Evolutionary conservation across 148 eudicot genomes (phyloP), one percentile per base, ranked within the genome.

Genomic region (Nepenthes gracilis): DNA sequence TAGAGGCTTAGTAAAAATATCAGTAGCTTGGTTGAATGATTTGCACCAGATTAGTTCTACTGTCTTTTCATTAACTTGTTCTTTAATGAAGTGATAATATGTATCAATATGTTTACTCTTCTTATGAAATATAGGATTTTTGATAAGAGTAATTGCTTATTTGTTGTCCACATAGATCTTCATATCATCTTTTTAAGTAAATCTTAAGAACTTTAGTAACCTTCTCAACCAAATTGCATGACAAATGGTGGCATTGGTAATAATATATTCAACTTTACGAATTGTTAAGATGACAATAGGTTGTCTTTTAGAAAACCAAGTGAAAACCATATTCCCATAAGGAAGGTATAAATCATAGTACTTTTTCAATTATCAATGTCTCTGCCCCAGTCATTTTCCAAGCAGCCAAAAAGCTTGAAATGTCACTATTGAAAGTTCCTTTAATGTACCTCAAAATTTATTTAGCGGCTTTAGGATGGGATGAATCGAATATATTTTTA

Each of bases 91-190:
- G 43, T 61, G 64, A 61, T 15, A 61, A 0, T 10, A 13, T 2
- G 37, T 61, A 37, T 61, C 64, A 33, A 47, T 61, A 33, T 61
- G 64, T 33, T 61, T 61, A 34, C 64, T 61, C 47, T 38, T 8
- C 9, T 6, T n/a, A 34, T 61, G 54, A 7, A 33, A n/a, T 1
- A 61, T 12, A 1, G 38, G 53, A 35, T 47, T 47, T 34, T 61
- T 61, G 2, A 38, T 48, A 2, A 47, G 33, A 2, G 13, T 10
- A 9, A 61, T 61, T 9, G 37, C 38, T 1, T 11, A 48, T 9
- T 2, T 6, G 33, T 61, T 48, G 12, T 61, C 64, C 23, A 61
- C 40, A 47, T 1, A 34, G 2, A 61, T 61, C 54, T 47, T 13
- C 9, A 43, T 61, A 2, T 53, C 54, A 9, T 9, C 23, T n/a